Percentiles rank a stretch among this genome's conserved stretches.
phyloP scores from a whole-genome alignment of 1,139 yeast species.

The Schwanniomyces etchellsii region DNA sequence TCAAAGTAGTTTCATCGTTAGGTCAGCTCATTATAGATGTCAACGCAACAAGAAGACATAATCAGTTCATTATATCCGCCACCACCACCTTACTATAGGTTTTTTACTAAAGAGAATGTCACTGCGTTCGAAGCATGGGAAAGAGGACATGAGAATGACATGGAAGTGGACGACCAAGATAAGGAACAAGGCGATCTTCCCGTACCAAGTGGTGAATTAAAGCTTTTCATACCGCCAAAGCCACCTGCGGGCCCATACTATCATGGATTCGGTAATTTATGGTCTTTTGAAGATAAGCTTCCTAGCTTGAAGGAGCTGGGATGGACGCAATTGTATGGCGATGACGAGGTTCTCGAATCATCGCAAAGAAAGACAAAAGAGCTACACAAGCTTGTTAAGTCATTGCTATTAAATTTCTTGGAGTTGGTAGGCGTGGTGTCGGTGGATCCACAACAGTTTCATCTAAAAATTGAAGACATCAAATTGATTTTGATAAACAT shows the following conservation, averaged over 20 bases:
- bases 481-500: slow-evolving; percentile 73
- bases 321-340: slow-evolving; percentile 57
- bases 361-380: slow-evolving; percentile 56
- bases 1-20: too few species aligned
- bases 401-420: slow-evolving; percentile 63
- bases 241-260: slow-evolving; percentile 59
- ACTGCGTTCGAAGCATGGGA: slow-evolving; percentile 15
- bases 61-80: slow-evolving; percentile 77
- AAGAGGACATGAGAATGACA: slow-evolving; percentile 5
- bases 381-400: slow-evolving; percentile 63
- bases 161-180: slow-evolving; percentile 4
- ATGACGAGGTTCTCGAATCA: slow-evolving; percentile 38
- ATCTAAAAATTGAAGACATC: slow-evolving; percentile 62
- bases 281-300: slow-evolving; percentile 71
- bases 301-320: slow-evolving; percentile 67
- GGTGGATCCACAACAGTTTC: slow-evolving; percentile 61
- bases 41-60: slow-evolving; percentile 25
- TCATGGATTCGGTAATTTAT: slow-evolving; percentile 74
- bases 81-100: slow-evolving; percentile 72
- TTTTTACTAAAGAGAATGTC: slow-evolving; percentile 60
- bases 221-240: slow-evolving; percentile 59
- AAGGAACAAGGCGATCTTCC: slow-evolving; percentile 4
- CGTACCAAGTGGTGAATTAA: slow-evolving; percentile 34
- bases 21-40: too few species aligned
- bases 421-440: slow-evolving; percentile 73